phyloP scores from a whole-genome alignment of 2,329 filamentous ascomycete genomes.

The Davidsoniella neocaledoniae region DNA sequence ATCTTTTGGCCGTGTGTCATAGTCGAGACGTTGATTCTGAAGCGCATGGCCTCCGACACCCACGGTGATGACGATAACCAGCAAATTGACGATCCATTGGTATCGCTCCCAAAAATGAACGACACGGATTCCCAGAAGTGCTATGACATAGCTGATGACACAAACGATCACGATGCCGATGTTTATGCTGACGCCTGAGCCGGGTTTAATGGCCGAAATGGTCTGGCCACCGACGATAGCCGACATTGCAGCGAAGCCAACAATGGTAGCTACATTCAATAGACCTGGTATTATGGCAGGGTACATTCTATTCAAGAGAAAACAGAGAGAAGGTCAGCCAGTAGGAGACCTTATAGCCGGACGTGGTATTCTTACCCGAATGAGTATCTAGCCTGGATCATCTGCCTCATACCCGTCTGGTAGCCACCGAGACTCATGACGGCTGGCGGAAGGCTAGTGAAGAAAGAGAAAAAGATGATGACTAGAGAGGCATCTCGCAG shows the following conservation, averaged over 20 bases:
- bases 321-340: no score
- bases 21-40: conserved; percentile 23
- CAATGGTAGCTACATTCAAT: conserved; percentile 39
- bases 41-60: conserved; percentile 36
- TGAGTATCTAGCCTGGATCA: conserved; percentile 43
- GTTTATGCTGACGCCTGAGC: conserved; percentile 28
- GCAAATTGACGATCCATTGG: conserved; percentile 38
- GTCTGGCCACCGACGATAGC: conserved; percentile 38
- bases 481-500: conserved; percentile 38
- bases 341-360: no score
- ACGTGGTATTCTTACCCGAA: conserved; percentile 23
- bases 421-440: conserved; percentile 38
- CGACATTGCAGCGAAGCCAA: conserved; percentile 40
- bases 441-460: conserved; percentile 36
- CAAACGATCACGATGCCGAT: conserved; percentile 39
- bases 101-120: conserved; percentile 39
- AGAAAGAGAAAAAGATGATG: conserved; percentile 40
- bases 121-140: conserved; percentile 36
- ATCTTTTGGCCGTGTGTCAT: conserved; percentile 12
- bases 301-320: conserved; percentile 20
- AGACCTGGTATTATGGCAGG: conserved; percentile 34
- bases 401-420: conserved; percentile 40
- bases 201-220: conserved; percentile 29
- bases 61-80: conserved; percentile 33
- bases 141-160: conserved; percentile 33